Evolutionary conservation across 2,329 filamentous ascomycete genomes (phyloP).

Genomic region (Penicillium decumbens): DNA sequence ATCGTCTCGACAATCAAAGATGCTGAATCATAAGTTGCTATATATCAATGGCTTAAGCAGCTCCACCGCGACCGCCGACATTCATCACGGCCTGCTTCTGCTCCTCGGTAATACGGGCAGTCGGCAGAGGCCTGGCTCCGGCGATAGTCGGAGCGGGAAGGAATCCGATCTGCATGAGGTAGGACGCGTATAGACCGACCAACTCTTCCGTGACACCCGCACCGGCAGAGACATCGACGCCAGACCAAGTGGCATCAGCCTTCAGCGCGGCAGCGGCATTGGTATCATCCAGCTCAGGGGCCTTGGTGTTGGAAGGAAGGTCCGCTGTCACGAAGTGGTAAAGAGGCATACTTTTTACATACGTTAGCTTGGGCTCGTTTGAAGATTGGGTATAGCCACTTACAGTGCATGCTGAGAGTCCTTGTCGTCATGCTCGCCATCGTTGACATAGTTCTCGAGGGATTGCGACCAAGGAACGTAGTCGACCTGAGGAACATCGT

Average conservation of each 20-base stretch:
- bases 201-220: conserved; percentile 57
- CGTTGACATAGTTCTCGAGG: conserved; percentile 64
- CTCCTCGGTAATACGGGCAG: conserved; percentile 42
- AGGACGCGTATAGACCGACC: conserved; percentile 61
- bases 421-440: conserved; percentile 51
- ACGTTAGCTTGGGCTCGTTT: background rate
- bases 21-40: too few species aligned
- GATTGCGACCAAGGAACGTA: conserved; percentile 66
- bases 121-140: conserved; percentile 40
- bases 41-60: conserved; percentile 17
- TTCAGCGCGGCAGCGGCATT: conserved; percentile 64
- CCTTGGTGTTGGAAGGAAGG: conserved; percentile 64
- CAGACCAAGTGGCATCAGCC: conserved; percentile 57
- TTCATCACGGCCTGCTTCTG: conserved; percentile 48
- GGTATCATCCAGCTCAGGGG: conserved; percentile 68
- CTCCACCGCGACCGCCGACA: conserved; percentile 51
- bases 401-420: conserved; percentile 64
- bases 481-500: conserved; percentile 59
- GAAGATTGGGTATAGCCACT: conserved; percentile 14
- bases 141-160: conserved; percentile 41
- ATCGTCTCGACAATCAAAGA: too few species aligned
- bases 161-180: conserved; percentile 60
- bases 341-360: conserved; percentile 55
- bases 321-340: conserved; percentile 69
- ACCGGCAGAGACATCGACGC: conserved; percentile 53